Evolutionary conservation across 306 rosid genomes (phyloP), one percentile per base, ranked within the genome.

Genomic region (Sindora glabra): DNA sequence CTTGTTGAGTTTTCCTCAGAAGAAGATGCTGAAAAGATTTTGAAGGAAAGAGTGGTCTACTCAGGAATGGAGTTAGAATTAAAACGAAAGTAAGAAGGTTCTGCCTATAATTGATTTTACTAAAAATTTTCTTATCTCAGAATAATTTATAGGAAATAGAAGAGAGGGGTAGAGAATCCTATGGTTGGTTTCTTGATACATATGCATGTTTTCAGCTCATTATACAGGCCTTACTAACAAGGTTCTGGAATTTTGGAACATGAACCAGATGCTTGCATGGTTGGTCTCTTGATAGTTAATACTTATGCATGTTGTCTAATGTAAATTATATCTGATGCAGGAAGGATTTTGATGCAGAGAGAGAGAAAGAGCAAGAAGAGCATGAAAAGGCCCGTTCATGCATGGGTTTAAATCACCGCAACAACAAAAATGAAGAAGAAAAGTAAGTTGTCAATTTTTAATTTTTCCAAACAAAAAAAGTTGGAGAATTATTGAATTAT

Each of bases 1-100:
- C 81, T 90, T 67, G 65, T 90, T 23, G 97, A 90, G 74, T 84
- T 90, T 59, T 79, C 95, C 8, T 57, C 83, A 5, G 94, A 82
- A 71, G 89, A 82, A 67, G 95, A 82, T 44, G 78, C 84, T 21
- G 81, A 64, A 60, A 74, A 74, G 55, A 54, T 82, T 38, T 22
- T 74, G 73, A 64, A 71, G 55, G 65, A 82, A 66, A 57, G 70
- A 38, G 44, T 90, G 77, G 69, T 42, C 22, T 90, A 74, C 69
- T 84, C 75, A 0, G 95, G 95, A 51, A 78, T 56, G 23, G 78
- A 81, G 58, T 49, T 90, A 45, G 94, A 82, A 61, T 47, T 90
- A 47, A 86, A 80, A 48, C 80, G 81, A 12, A 90, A 87, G 97
- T 90, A 84, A 76, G 97, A 51, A 36, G 37, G 48, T 57, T 50